Percentiles rank a stretch among this genome's conserved stretches.
Evolutionary conservation across 106 monocot species (phyloP).

Genomic region (Narthecium ossifragum): DNA sequence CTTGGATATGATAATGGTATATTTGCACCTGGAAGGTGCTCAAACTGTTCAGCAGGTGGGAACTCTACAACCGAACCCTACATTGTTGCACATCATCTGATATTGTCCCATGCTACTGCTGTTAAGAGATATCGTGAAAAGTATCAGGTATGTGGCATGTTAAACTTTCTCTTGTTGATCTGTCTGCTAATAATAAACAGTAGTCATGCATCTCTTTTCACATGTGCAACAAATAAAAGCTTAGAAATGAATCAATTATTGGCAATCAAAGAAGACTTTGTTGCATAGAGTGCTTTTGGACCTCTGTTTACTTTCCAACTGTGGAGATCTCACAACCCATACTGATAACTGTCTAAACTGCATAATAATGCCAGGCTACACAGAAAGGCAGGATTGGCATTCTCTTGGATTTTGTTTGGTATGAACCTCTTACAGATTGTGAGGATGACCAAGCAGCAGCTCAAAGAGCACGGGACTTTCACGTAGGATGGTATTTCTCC

Average conservation of each 20-base stretch:
- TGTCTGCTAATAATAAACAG: no score
- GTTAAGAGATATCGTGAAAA: conserved; percentile 75
- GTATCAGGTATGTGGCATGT: conserved; percentile 50
- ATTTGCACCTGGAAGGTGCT: conserved; percentile 82
- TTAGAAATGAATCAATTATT: no score
- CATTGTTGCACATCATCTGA: conserved; percentile 76
- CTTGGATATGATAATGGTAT: conserved; percentile 79
- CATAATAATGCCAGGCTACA: conserved; percentile 45
- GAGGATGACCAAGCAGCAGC: conserved; percentile 74
- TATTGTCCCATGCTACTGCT: conserved; percentile 79
- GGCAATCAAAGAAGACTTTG: no score
- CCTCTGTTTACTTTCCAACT: no score
- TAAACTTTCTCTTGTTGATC: no score
- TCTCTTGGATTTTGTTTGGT: conserved; percentile 95
- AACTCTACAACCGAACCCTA: conserved; percentile 94
- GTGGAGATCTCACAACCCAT: no score
- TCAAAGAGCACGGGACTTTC: conserved; percentile 91
- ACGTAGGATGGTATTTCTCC: conserved; percentile 70
- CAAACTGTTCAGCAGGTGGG: conserved; percentile 52
- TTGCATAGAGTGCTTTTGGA: no score
- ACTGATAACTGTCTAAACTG: no score
- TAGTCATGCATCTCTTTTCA: no score
- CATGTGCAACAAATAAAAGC: no score
- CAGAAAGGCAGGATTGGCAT: conserved; percentile 94
- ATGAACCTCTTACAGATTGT: conserved; percentile 68